Conservation (phyloP, 2,329 filamentous ascomycete genomes). For the Cryphonectria naterciae region DNA sequence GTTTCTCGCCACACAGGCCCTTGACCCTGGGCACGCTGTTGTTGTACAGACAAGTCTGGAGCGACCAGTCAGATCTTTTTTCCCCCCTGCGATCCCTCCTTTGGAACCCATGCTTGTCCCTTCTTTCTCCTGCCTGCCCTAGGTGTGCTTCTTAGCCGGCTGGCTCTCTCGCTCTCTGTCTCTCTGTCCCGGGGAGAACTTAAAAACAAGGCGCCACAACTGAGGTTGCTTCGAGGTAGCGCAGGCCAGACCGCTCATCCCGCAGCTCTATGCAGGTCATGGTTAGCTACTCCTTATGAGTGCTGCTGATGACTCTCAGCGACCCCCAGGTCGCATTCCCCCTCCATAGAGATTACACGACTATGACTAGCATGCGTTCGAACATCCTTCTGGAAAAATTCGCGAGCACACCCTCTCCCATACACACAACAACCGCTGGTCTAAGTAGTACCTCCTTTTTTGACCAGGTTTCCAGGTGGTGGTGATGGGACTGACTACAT, state of each 20-base stretch:
- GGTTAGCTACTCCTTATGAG: not conserved
- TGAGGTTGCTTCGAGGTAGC: not conserved
- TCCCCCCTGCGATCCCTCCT: not conserved
- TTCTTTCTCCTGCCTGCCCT: not conserved
- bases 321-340: not conserved
- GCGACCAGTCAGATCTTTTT: no score
- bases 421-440: not conserved
- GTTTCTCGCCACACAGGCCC: conserved; percentile 4
- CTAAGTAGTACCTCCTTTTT: not conserved
- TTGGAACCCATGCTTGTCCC: not conserved
- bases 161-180: not conserved
- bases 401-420: not conserved
- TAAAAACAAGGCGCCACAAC: not conserved
- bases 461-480: not conserved
- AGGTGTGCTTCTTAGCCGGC: not conserved
- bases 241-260: conserved; percentile 9
- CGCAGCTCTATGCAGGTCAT: conserved; percentile 10
- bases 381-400: conserved; percentile 5
- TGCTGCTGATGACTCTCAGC: not conserved
- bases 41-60: conserved; percentile 5
- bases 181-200: not conserved
- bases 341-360: not conserved
- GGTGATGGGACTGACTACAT: not conserved
- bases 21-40: not conserved
- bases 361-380: not conserved